Percentiles rank a stretch among this genome's conserved stretches.
These are phyloP conservation scores for Talaromyces proteolyticus DNA, from an alignment of 495 filamentous ascomycete genomes.

Conservation along the genomic window DNA sequence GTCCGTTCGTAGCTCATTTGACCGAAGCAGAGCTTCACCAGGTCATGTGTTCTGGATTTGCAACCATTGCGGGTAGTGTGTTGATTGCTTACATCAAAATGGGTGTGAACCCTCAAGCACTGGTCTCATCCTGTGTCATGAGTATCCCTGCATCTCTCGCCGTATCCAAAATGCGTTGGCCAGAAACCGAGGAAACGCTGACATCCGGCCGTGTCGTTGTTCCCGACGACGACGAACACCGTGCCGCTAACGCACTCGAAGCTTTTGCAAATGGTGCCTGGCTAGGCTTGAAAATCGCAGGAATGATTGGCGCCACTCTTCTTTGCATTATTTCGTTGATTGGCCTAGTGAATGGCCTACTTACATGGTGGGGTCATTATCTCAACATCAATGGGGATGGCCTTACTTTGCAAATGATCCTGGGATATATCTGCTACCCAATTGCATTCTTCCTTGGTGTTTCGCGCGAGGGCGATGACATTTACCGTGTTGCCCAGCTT, in stretches of 20 bases:
- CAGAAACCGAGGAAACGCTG: conserved; percentile 78
- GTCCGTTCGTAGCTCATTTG: conserved; percentile 75
- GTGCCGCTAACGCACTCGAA: conserved; percentile 70
- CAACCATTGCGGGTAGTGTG: conserved; percentile 65
- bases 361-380: conserved; percentile 87
- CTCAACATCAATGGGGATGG: conserved; percentile 63
- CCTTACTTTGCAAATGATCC: conserved; percentile 69
- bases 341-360: conserved; percentile 66
- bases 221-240: conserved; percentile 62
- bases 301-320: conserved; percentile 73
- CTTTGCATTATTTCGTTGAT: conserved; percentile 84
- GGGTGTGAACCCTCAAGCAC: conserved; percentile 73
- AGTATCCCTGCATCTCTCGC: conserved; percentile 84
- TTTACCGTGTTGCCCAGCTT: conserved; percentile 68
- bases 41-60: conserved; percentile 76
- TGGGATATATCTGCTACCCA: conserved; percentile 80
- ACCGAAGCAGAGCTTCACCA: conserved; percentile 86
- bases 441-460: conserved; percentile 85
- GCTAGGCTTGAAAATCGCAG: conserved; percentile 83
- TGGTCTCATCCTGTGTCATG: conserved; percentile 90
- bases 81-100: conserved; percentile 75
- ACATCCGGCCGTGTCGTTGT: conserved; percentile 74
- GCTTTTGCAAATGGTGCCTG: conserved; percentile 85
- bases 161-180: conserved; percentile 80
- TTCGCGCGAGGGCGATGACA: conserved; percentile 55